Base-by-base conservation (phyloP, 1,284 basidiomycete genomes). In the Ganoderma leucocontextum region DNA sequence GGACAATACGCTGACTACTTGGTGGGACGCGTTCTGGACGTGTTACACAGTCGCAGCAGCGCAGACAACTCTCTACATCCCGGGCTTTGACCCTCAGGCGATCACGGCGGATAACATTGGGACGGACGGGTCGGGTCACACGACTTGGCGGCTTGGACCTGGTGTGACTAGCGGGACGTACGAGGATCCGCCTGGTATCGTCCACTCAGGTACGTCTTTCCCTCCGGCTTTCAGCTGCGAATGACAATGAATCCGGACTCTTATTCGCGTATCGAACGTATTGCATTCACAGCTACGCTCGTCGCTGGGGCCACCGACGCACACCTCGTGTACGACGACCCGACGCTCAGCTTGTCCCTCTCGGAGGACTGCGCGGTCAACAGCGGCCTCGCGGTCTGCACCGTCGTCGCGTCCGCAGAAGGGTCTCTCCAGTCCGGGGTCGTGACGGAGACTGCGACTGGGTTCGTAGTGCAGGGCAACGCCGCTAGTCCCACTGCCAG, bases 51-150 rank as follows among this genome's bases (percentile, higher is more conserved):
- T 64, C 62, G 74, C 70, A 12, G 77, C 75, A 4, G 70, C 76
- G 63, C n/a, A 52, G n/a, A 78, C 78, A 0, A 82, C 84, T 17
- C 73, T 86, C 47, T 84, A 80, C 70, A 78, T 86, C 61, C 85
- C 84, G 5, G 84, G 79, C 38, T 83, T 85, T 61, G 82, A 86
- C 67, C 78, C 81, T 12, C 82, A 84, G 73, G 80, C 82, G 4
- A 67, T 85, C 39, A 82, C 82, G 60, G 84, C 81, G 44, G 76
- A 80, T 62, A 72, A 80, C 33, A 57, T 84, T 25, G 84, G 83
- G 12, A 80, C 82, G 15, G 83, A 81, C 8, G 62, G 74, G 17
- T 75, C 82, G 61, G 82, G 84, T 13, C 76, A 77, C 47, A 85
- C 85, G 19, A 84, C 85, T 25, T 86, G 80, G 76, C 75, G 74